Conservation (phyloP, 2,329 filamentous ascomycete species). For the Fusarium nurragi region DNA sequence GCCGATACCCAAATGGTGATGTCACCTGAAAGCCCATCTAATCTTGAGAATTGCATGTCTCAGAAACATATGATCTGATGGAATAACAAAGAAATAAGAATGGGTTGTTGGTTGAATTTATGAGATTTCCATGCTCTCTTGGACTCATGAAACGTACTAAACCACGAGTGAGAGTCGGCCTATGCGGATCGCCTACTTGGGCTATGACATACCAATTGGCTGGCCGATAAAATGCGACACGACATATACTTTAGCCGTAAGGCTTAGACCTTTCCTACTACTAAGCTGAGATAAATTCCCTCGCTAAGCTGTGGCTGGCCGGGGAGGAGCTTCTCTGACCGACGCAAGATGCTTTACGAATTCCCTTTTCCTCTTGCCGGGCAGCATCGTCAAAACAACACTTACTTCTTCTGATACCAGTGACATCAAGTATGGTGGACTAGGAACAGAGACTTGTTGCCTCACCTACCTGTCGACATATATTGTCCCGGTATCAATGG, state of each 20-base stretch:
- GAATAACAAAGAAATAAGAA: not conserved
- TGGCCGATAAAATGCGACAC: too few relatives aligned
- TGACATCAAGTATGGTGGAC: not conserved
- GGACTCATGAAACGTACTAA: too few relatives aligned
- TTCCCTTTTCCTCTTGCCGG: not conserved
- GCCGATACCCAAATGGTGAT: too few relatives aligned
- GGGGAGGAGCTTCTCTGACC: too few relatives aligned
- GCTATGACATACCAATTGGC: fast-evolving
- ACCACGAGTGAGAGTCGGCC: too few relatives aligned
- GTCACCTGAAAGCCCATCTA: too few relatives aligned
- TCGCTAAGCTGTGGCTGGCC: not conserved
- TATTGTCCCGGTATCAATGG: not conserved
- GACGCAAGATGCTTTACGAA: too few relatives aligned
- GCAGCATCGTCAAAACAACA: not conserved
- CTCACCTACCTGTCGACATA: constrained; percentile 2
- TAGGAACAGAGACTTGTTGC: constrained; percentile 2
- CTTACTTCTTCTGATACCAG: not conserved
- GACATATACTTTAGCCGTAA: not conserved
- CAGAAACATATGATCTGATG: too few relatives aligned
- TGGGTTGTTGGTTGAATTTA: not conserved
- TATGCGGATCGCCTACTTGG: too few relatives aligned
- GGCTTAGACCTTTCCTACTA: not conserved
- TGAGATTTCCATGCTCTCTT: not conserved
- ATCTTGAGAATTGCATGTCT: too few relatives aligned
- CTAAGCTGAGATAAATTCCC: not conserved